Evolutionary conservation across 345 rosid genomes (phyloP), one percentile per base, ranked within the genome.

Genomic region (Jatropha curcas): DNA sequence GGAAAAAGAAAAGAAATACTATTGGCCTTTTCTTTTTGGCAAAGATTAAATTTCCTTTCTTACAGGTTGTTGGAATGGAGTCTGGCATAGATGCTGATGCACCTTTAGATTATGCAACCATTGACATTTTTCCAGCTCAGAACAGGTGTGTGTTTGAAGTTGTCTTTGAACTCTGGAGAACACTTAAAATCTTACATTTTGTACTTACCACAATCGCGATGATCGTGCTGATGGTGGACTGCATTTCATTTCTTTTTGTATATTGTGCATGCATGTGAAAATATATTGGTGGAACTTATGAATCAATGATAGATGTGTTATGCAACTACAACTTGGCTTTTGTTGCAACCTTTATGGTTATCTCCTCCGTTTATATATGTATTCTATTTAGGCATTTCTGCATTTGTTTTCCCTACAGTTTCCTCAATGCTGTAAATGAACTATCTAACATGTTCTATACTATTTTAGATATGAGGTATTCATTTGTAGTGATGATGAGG

Each of bases 391-490:
- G 16, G 24, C 25, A 69, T 25, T 51, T 53, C 25, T 16, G 33
- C 33, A 33, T 65, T 48, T 17, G 6, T 27, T 43, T 12, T 66
- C 30, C 48, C 27, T 45, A 45, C n/a, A n/a, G n/a, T n/a, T n/a
- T n/a, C n/a, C n/a, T n/a, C n/a, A n/a, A 22, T 30, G 17, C 27
- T 53, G 50, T 53, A 25, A 24, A 31, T 48, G 56, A 61, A 24
- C 20, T 68, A 50, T 31, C 35, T 33, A 4, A 65, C 39, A 28
- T 71, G 53, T 60, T n/a, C 33, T 20, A 2, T 37, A 28, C 12
- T 57, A 50, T 51, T 67, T 63, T 74, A 89, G 93, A 83, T 87
- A 81, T 13, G 88, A 88, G 75, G 87, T 82, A 59, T 84, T 45
- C 57, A 80, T 80, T 65, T 85, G 83, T 65, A 62, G 74, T 39